Evolutionary conservation across 176 grass and related monocot species (phyloP), one percentile per base, ranked within the genome.

Genomic region (Microstegium vimineum): DNA sequence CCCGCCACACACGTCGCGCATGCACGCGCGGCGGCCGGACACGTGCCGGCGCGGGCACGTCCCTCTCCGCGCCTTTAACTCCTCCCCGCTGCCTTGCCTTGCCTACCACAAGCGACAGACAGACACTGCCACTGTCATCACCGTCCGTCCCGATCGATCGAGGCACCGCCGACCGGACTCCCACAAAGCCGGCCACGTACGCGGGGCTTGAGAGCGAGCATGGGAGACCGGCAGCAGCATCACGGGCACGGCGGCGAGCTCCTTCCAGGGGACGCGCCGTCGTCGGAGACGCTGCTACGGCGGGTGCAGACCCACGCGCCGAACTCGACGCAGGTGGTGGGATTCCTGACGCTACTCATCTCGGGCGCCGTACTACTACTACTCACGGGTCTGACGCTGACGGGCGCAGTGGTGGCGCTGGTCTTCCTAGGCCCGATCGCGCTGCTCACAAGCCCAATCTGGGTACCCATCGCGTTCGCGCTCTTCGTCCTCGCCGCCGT

Each of bases 361-460:
- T 91, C 81, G 40, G 91, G 87, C 69, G 87, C 72, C 12, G 83
- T 83, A 60, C 89, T 99, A 7, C 89, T 99, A 6, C 80, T 92
- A 9, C 81, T 99, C 2, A 90, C 83, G 9, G 96, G 96, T 23
- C 35, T 92, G 20, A 94, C 89, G 76, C 77, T 99, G 25, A 89
- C 89, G 26, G 93, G 87, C 68, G 79, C 83, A 11, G 85, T 95
- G 4, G 66, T 88, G 18, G 91, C 75, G 34, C 85, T 95, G 35
- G 71, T 92, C 74, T 87, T 99, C 87, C 77, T 99, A 10, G 87
- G 83, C 23, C 93, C 93, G 16, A 66, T 99, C 10, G 69, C 92
- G 16, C 93, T 99, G 25, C 76, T 99, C 25, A 93, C 96, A 16
- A 95, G 93, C 91, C 96, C 96, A 5, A 87, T 99, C 63, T 99